phyloP scores from a whole-genome alignment of 345 rosid genomes.

The Melaleuca quinquenervia region DNA sequence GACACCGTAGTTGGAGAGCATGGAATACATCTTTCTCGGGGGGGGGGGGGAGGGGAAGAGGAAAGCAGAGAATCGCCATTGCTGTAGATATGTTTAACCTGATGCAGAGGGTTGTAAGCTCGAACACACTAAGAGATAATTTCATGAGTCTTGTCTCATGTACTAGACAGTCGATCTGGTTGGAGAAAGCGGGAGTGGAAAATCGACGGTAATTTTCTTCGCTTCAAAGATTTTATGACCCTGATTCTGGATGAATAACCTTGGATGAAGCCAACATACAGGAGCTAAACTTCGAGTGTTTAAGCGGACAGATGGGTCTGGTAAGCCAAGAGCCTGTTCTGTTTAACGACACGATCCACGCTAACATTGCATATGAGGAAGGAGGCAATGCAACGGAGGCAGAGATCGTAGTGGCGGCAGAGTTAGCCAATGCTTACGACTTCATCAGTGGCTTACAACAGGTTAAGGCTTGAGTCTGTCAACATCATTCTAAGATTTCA shows the following conservation, averaged over 20 bases:
- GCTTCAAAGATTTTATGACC: slow-evolving; percentile 29
- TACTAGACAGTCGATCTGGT: slow-evolving; percentile 27
- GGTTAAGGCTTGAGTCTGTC: background rate
- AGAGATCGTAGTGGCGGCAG: slow-evolving; percentile 19
- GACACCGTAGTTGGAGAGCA: slow-evolving; percentile 77
- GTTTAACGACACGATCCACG: slow-evolving; percentile 16
- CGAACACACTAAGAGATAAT: background rate
- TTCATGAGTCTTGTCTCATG: background rate
- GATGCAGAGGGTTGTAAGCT: background rate
- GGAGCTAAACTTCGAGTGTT: slow-evolving; percentile 18
- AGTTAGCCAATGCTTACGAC: slow-evolving; percentile 24
- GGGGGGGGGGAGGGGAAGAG: too few species aligned
- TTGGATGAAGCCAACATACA: slow-evolving; percentile 19
- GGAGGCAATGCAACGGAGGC: slow-evolving; percentile 14
- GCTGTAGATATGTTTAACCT: slow-evolving; percentile 1
- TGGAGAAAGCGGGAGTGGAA: slow-evolving; percentile 39
- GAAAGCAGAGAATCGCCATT: slow-evolving; percentile 70
- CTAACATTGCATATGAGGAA: slow-evolving; percentile 29
- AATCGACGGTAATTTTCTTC: slow-evolving; percentile 20
- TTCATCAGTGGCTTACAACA: slow-evolving; percentile 25
- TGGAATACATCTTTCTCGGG: slow-evolving; percentile 71
- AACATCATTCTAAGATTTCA: background rate
- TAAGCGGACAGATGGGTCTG: slow-evolving; percentile 27
- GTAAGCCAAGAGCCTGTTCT: slow-evolving; percentile 24
- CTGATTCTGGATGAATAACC: slow-evolving; percentile 25